These are phyloP conservation scores for Rhododendron kiyosumense DNA, from an alignment of 148 eudicot species.

Conservation along the genomic window DNA sequence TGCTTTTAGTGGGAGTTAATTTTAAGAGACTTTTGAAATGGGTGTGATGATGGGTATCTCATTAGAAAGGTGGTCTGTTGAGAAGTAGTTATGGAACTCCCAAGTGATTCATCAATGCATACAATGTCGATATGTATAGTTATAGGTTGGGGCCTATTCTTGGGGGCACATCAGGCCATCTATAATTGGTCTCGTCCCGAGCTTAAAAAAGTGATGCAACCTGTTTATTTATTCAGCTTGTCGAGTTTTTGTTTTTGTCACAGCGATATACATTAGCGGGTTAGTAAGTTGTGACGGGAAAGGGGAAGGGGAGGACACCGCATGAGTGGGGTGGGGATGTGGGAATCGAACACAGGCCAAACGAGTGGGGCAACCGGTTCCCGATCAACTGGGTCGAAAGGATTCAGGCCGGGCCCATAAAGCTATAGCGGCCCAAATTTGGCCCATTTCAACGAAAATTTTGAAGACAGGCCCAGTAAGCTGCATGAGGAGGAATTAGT, in stretches of 20 bases:
- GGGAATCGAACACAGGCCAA: too few relatives aligned
- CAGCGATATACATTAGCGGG: too few relatives aligned
- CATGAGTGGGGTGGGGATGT: too few relatives aligned
- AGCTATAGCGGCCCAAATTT: neutral
- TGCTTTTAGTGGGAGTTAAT: neutral
- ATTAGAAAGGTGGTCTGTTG: conserved; percentile 17
- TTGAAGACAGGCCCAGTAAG: neutral
- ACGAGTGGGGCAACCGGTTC: too few relatives aligned
- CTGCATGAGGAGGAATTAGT: neutral
- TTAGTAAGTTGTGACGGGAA: too few relatives aligned
- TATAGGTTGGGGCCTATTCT: too few relatives aligned
- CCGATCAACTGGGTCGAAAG: neutral
- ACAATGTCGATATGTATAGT: too few relatives aligned
- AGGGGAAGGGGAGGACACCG: too few relatives aligned
- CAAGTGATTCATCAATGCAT: too few relatives aligned
- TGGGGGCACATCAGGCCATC: neutral
- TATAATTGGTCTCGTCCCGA: neutral
- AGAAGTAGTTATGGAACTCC: conserved; percentile 23
- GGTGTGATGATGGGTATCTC: neutral
- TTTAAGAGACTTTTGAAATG: neutral
- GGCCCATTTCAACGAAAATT: neutral
- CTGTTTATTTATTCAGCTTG: neutral
- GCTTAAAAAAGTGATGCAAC: neutral
- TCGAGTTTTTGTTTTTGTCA: neutral
- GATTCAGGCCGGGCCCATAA: neutral